Conservation (phyloP, 495 filamentous ascomycete genomes). For the Lineolata rhizophorae region DNA sequence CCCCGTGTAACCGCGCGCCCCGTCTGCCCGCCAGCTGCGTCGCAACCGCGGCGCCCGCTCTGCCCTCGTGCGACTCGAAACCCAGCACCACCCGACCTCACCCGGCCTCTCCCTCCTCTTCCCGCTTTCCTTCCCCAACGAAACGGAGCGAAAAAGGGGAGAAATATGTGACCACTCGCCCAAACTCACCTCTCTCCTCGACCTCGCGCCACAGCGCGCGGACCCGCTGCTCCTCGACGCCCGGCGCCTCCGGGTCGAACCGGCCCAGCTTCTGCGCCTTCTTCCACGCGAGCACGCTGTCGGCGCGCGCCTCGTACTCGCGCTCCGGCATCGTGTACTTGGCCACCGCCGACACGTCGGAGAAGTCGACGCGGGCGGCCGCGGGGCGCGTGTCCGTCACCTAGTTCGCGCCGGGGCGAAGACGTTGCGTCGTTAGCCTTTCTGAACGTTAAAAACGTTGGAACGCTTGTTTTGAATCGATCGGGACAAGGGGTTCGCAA, state of each 20-base stretch:
- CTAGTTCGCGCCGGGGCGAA: conserved; percentile 32
- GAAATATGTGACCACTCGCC: neutral
- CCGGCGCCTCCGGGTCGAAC: conserved; percentile 68
- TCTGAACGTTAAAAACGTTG: conserved; percentile 1
- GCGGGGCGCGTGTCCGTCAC: conserved; percentile 60
- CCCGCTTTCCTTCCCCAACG: too few species aligned
- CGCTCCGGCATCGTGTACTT: conserved; percentile 69
- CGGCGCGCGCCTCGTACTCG: conserved; percentile 60
- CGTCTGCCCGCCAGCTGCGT: too few species aligned
- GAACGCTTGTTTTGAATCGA: too few species aligned
- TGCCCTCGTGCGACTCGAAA: too few species aligned
- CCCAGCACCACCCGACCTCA: too few species aligned
- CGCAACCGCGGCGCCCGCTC: too few species aligned
- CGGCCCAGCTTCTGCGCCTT: conserved; percentile 75
- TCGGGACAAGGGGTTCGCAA: too few species aligned
- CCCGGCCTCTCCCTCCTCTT: too few species aligned
- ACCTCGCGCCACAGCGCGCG: conserved; percentile 43
- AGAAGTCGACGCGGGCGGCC: conserved; percentile 48
- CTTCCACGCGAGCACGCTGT: conserved; percentile 89
- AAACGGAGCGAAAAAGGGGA: too few species aligned
- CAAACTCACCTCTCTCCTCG: conserved; percentile 30
- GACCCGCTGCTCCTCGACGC: conserved; percentile 40
- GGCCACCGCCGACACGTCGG: conserved; percentile 53
- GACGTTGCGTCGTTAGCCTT: too few species aligned
- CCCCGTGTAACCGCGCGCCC: too few species aligned